A percentile compares a stretch with the other conserved stretches of the same genome.
Conservation (phyloP, 2,329 filamentous ascomycete genomes). For the Fusarium hostae region DNA sequence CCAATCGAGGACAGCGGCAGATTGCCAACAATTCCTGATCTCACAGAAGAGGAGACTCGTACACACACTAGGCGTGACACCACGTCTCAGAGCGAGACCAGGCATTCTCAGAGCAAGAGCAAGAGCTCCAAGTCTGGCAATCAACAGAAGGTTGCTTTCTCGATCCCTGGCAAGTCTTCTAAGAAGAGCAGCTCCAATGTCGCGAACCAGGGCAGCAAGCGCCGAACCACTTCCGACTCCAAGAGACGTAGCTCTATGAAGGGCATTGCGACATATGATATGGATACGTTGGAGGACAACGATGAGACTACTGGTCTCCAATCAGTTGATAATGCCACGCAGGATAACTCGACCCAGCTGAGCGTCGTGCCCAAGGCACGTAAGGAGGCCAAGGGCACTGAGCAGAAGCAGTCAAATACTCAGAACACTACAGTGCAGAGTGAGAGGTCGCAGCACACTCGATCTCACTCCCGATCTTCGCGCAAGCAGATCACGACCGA, state of each 20-base stretch:
- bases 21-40: slow-evolving; percentile 42
- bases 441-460: slow-evolving; percentile 41
- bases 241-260: slow-evolving; percentile 38
- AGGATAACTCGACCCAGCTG: slow-evolving; percentile 50
- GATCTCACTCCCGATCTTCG: slow-evolving; percentile 43
- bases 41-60: slow-evolving; percentile 45
- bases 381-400: slow-evolving; percentile 34
- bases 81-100: slow-evolving; percentile 45
- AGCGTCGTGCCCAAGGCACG: slow-evolving; percentile 43
- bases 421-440: slow-evolving; percentile 40
- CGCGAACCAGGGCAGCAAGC: slow-evolving; percentile 58
- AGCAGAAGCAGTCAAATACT: slow-evolving; percentile 33
- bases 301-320: slow-evolving; percentile 52
- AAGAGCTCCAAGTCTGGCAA: slow-evolving; percentile 42
- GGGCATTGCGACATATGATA: slow-evolving; percentile 34
- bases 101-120: slow-evolving; percentile 45
- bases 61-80: slow-evolving; percentile 46
- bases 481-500: slow-evolving; percentile 44
- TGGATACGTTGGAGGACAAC: slow-evolving; percentile 46
- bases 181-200: slow-evolving; percentile 47
- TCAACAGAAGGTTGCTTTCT: slow-evolving; percentile 56
- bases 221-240: slow-evolving; percentile 46
- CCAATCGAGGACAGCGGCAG: slow-evolving; percentile 49
- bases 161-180: slow-evolving; percentile 52
- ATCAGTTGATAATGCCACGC: slow-evolving; percentile 49